Conservation (phyloP, 352 stramenopile species). For the Phytophthora tentaculata region DNA sequence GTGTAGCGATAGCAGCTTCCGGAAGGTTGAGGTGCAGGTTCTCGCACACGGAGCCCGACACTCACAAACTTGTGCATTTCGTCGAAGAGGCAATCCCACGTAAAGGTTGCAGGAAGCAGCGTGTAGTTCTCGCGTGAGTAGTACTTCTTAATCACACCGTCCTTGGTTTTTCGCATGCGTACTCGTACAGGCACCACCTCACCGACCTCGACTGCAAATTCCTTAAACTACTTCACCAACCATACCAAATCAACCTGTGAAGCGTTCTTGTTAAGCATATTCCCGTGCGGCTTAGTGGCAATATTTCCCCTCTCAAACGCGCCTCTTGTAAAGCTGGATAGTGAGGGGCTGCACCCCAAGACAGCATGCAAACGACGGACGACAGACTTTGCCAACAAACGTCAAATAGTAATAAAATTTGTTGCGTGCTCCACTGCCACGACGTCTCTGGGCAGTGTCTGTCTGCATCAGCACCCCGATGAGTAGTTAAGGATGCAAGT, state of each 20-base stretch:
- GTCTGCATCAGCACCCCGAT: not conserved
- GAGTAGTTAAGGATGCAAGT: not conserved
- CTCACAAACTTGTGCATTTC: not conserved
- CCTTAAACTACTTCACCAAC: not conserved
- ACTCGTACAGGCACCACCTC: not conserved
- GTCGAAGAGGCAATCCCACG: not conserved
- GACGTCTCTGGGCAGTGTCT: not conserved
- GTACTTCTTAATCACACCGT: not conserved
- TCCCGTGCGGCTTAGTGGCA: not conserved
- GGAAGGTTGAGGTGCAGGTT: not conserved
- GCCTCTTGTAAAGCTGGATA: not conserved
- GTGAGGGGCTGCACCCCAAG: not conserved
- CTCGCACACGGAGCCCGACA: not conserved
- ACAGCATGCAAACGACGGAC: not conserved
- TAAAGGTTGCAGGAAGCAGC: constrained; percentile 11
- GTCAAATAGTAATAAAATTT: not conserved
- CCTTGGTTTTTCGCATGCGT: not conserved
- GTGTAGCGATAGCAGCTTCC: not conserved
- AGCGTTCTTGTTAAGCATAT: not conserved
- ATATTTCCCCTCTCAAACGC: not conserved
- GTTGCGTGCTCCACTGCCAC: not conserved
- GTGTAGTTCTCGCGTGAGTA: not conserved
- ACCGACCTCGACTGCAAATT: not conserved
- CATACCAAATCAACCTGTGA: not conserved
- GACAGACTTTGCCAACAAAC: not conserved